phyloP scores from a whole-genome alignment of 1,139 yeast genomes.

The Pichia sp. region DNA sequence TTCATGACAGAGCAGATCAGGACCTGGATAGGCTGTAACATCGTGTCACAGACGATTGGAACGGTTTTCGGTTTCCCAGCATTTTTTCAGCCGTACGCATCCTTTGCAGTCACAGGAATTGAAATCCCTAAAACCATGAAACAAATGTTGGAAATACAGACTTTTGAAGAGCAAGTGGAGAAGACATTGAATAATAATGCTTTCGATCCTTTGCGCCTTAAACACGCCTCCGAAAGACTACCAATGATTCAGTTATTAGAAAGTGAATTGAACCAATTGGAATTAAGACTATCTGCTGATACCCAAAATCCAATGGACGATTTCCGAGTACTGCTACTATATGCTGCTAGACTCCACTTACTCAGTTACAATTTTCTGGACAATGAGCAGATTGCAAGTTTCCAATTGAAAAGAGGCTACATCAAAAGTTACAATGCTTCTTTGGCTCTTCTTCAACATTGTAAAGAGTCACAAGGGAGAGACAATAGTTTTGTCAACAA shows the following conservation, averaged over 20 bases:
- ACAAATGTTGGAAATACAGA: slow-evolving; percentile 77
- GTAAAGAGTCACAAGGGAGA: slow-evolving; percentile 54
- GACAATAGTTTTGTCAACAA: slow-evolving; percentile 65
- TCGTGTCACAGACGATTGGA: slow-evolving; percentile 84
- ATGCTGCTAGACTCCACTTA: slow-evolving; percentile 73
- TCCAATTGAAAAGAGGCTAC: slow-evolving; percentile 70
- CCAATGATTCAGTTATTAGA: slow-evolving; percentile 69
- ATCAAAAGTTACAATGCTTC: slow-evolving; percentile 79
- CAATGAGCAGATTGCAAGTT: slow-evolving; percentile 46
- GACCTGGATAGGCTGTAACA: slow-evolving; percentile 90
- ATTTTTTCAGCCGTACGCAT: slow-evolving; percentile 77
- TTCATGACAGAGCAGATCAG: slow-evolving; percentile 71
- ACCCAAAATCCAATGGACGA: slow-evolving; percentile 49
- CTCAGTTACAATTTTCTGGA: slow-evolving; percentile 79
- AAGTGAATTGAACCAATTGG: slow-evolving; percentile 71
- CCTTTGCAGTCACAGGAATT: slow-evolving; percentile 47
- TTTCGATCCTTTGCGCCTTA: slow-evolving; percentile 61
- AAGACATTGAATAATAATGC: slow-evolving; percentile 72
- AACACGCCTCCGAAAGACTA: slow-evolving; percentile 63
- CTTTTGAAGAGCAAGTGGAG: slow-evolving; percentile 81
- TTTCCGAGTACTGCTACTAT: slow-evolving; percentile 60
- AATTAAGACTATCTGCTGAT: slow-evolving; percentile 41
- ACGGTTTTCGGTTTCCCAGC: slow-evolving; percentile 94
- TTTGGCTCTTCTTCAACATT: slow-evolving; percentile 62
- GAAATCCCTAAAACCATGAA: slow-evolving; percentile 59